Base-by-base conservation (phyloP, 2,329 filamentous ascomycete genomes). In the Chalara sp. region DNA sequence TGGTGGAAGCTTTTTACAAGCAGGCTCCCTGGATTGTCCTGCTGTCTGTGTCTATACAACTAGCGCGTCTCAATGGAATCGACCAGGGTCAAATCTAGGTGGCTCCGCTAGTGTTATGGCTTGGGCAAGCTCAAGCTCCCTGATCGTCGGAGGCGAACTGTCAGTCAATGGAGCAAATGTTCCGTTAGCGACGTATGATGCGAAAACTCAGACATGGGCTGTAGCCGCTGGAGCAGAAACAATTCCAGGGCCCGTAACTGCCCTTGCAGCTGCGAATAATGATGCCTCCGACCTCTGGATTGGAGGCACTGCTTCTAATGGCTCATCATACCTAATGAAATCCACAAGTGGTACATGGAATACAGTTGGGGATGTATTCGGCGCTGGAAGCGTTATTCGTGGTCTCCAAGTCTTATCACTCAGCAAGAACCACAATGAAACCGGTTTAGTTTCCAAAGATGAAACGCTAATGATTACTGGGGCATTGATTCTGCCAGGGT, bases 391-490 rank as follows among this genome's bases (percentile, higher is more conserved):
- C 1, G 72, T 76, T 21, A 84, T 99, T 57, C 83, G 81, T 48
- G 87, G 88, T 54, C 74, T 99, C 5, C 91, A 97, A 63, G 76
- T 97, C 52, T 83, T 97, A 59, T 78, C 81, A 4, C 68, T 95
- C 21, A 85, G 79, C 1, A 70, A 83, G 46, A 70, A 80, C 12
- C 93, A 97, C 65, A 79, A 72, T 35, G 69, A 74, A 11, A 82
- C 79, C 2, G 69, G 79, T 37, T 72, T 90, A 6, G 70, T 99
- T 12, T 76, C 82, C 47, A 69, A 77, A 13, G 75, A 82, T 55
- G 82, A 93, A 65, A 78, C 82, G 4, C 79, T 99, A 35, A 78
- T 99, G 69, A 73, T 97, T 46, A 89, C 89, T n/a, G 93, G 93
- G 39, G 80, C 86, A 48, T 80, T 99, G 58, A 78, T 82, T 57